Base-by-base conservation (phyloP, 306 rosid genomes). In the Cercis canadensis region DNA sequence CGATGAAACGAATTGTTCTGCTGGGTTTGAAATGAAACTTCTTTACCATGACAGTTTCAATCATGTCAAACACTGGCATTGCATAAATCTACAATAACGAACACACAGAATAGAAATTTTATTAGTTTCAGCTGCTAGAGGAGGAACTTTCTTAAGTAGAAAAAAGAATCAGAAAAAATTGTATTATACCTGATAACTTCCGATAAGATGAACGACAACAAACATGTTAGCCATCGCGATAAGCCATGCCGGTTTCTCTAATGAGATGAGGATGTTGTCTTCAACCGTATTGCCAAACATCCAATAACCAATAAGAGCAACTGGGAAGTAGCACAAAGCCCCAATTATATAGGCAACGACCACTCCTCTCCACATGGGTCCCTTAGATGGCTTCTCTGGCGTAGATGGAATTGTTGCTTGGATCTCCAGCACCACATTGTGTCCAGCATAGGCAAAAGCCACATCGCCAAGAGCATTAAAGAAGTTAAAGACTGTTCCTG, bases 371-470 rank as follows among this genome's bases (percentile, higher is more conserved):
- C 98, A 94, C 98, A 94, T 94, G 2, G 98, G 95, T 57, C 80
- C 82, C 78, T 94, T 94, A 0, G 98, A 94, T 8, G 98, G 98
- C 72, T 86, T 90, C 79, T 86, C 90, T 0, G 97, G 92, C 18
- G 96, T 86, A 1, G 98, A 94, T 7, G 97, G 97, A 13, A 94
- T 94, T 10, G 98, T 94, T 54, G 97, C 98, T 80, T 94, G 98
- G 53, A 94, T 90, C 78, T 94, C 98, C 4, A 90, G 76, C 19
- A 94, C 98, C 36, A 94, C 98, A 44, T 91, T 94, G 85, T 94
- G 98, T 17, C 98, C 98, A 5, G 97, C 98, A 80, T 90, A 90
- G 32, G 98, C 96, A 78, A 89, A 94, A 59, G 96, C 97, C 56
- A 94, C 86, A 18, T 77, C 59, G 2, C 98, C 98, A 58, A 94